These are phyloP conservation scores for Penicillium canescens DNA, from an alignment of 495 filamentous ascomycete genomes.

Conservation along the genomic window DNA sequence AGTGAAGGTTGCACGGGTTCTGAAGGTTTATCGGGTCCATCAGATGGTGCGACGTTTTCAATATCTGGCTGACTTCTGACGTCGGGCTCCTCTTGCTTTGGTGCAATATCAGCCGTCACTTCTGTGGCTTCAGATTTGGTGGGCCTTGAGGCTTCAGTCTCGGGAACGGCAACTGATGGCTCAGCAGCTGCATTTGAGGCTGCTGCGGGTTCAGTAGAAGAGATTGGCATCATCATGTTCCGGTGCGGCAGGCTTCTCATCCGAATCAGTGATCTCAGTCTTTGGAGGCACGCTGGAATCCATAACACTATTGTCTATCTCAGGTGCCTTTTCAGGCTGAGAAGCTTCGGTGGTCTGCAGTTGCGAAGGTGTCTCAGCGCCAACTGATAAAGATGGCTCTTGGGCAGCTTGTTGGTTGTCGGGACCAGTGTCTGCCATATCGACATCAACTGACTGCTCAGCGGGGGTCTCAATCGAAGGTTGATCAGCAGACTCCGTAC, in stretches of 20 bases:
- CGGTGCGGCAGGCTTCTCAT: neutral
- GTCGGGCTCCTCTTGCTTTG: slow-evolving; percentile 1
- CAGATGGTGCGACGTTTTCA: neutral
- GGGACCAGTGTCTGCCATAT: slow-evolving; percentile 25
- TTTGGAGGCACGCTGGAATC: neutral
- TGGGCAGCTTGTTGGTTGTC: slow-evolving; percentile 24
- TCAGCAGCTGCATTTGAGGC: neutral
- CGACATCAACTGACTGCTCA: slow-evolving; percentile 23
- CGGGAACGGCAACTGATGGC: neutral
- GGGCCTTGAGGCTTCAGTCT: neutral
- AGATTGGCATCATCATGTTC: neutral
- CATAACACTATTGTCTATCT: neutral
- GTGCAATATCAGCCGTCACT: neutral
- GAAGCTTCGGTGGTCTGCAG: neutral
- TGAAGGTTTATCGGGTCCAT: slow-evolving; percentile 1
- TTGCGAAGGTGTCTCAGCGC: neutral
- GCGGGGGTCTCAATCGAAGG: slow-evolving; percentile 17
- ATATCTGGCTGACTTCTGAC: neutral
- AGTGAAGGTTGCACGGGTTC: neutral
- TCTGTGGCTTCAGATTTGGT: neutral
- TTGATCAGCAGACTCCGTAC: slow-evolving; percentile 22
- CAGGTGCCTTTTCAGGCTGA: neutral
- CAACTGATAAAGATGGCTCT: slow-evolving; percentile 14
- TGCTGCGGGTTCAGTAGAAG: neutral
- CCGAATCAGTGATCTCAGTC: neutral